Base-by-base conservation (phyloP, 805 yeast species). In the Kluyveromyces dobzhanskii region DNA sequence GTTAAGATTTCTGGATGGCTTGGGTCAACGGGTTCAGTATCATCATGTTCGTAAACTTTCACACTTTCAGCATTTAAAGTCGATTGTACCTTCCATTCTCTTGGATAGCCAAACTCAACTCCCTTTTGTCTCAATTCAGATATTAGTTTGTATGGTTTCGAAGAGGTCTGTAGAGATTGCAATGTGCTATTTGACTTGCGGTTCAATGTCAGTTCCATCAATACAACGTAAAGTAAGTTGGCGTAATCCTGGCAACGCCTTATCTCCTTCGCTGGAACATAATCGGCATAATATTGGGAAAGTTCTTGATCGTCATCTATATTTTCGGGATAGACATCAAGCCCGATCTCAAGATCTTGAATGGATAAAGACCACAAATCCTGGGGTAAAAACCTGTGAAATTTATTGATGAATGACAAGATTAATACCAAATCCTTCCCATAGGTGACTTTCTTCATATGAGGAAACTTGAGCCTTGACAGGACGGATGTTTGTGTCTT, bases 321-420 rank as follows among this genome's bases (percentile, higher is more conserved):
- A 4, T 12, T 13, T 3, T 43, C 47, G 12, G 55, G 53, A 30
- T 49, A 48, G 13, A 57, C 30, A 17, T 49, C 53, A 30, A 57
- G 44, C 10, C 62, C 62, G 33, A 51, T 44, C 39, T 55, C 58
- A 38, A 58, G 53, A 36, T 55, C 58, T 38, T 54, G 57, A 31
- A 54, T 56, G n/a, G 61, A 51, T 19, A 58, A 34, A 29, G 49
- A 46, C 34, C 49, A 30, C 25, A 58, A 30, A 17, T 48, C 51
- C 5, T 43, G 33, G 21, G 48, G 50, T 30, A 58, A 49, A 30
- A 46, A 52, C 17, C 38, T 31, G 25, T 41, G 39, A 37, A 58
- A 58, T 40, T 58, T 58, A 30, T 50, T 54, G 13, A 58, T 37
- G 38, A 58, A 58, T 4, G 56, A 39, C 59, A 58, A 51, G 10